Percentiles rank a stretch among this genome's conserved stretches.
These are phyloP conservation scores for Epicoccum nigrum DNA, from an alignment of 2,329 filamentous ascomycete genomes.

Conservation along the genomic window DNA sequence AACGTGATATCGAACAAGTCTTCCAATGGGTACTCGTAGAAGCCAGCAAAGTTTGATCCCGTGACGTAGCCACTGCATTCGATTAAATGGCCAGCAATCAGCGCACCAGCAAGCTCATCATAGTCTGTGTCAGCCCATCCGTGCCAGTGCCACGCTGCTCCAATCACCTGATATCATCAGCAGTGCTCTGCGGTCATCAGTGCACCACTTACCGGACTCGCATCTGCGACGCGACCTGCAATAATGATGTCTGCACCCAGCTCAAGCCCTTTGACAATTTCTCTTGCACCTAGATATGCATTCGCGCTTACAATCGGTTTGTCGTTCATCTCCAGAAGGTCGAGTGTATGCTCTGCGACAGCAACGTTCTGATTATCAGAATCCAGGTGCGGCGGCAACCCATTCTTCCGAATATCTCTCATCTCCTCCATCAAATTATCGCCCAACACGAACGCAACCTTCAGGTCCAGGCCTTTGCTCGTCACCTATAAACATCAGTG, in stretches of 20 bases:
- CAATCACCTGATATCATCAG: slow-evolving; percentile 53
- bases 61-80: slow-evolving; percentile 59
- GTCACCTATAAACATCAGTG: slow-evolving; percentile 31
- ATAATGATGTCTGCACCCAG: slow-evolving; percentile 45
- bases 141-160: slow-evolving; percentile 63
- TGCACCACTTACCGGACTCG: slow-evolving; percentile 33
- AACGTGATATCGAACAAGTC: slow-evolving; percentile 53
- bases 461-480: slow-evolving; percentile 46
- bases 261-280: slow-evolving; percentile 39
- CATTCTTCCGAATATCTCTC: slow-evolving; percentile 39
- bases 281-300: slow-evolving; percentile 59
- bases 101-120: slow-evolving; percentile 55
- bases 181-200: too few relatives aligned
- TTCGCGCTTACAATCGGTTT: slow-evolving; percentile 55
- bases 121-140: slow-evolving; percentile 57
- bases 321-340: slow-evolving; percentile 46
- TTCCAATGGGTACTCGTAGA: slow-evolving; percentile 52
- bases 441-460: slow-evolving; percentile 54
- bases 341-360: slow-evolving; percentile 46
- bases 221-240: slow-evolving; percentile 42
- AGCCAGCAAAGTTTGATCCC: slow-evolving; percentile 62
- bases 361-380: slow-evolving; percentile 47
- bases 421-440: slow-evolving; percentile 52
- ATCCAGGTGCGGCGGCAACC: slow-evolving; percentile 52
- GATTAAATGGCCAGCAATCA: slow-evolving; percentile 53